phyloP scores from a whole-genome alignment of 352 stramenopile genomes.

The Blastocystis sp. region DNA sequence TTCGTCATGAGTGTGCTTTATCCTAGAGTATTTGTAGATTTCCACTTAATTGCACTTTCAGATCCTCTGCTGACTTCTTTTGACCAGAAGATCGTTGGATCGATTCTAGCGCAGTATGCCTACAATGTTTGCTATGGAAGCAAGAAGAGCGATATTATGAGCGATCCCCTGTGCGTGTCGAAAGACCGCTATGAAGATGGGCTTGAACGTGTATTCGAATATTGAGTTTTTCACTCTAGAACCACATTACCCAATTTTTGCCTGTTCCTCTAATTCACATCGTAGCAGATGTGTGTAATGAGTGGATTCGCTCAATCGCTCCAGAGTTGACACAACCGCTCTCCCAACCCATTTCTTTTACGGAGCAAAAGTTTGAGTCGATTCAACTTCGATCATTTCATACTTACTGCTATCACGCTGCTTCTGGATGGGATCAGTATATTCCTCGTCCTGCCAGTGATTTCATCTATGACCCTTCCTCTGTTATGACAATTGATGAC shows the following conservation, averaged over 20 bases:
- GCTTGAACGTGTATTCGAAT: background rate
- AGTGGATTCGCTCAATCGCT: background rate
- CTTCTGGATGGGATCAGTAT: background rate
- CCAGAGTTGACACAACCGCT: background rate
- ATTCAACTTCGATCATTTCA: background rate
- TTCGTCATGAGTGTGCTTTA: background rate
- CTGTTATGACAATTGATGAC: background rate
- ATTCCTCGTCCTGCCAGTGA: background rate
- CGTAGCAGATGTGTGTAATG: background rate
- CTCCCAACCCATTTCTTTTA: background rate
- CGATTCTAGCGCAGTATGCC: background rate
- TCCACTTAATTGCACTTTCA: background rate
- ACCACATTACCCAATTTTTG: background rate
- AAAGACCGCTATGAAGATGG: background rate
- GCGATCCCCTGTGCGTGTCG: background rate
- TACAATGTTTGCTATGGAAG: background rate
- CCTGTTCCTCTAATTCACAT: background rate
- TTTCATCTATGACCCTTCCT: background rate
- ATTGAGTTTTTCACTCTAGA: background rate
- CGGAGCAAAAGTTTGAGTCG: background rate
- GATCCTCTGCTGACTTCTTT: background rate
- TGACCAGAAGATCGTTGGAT: background rate
- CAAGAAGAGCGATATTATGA: background rate
- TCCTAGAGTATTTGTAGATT: constrained; percentile 14
- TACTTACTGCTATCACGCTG: background rate